Percentiles rank a stretch among this genome's conserved stretches.
Conservation (phyloP, 306 rosid species). For the Astragalus glycyphyllos region DNA sequence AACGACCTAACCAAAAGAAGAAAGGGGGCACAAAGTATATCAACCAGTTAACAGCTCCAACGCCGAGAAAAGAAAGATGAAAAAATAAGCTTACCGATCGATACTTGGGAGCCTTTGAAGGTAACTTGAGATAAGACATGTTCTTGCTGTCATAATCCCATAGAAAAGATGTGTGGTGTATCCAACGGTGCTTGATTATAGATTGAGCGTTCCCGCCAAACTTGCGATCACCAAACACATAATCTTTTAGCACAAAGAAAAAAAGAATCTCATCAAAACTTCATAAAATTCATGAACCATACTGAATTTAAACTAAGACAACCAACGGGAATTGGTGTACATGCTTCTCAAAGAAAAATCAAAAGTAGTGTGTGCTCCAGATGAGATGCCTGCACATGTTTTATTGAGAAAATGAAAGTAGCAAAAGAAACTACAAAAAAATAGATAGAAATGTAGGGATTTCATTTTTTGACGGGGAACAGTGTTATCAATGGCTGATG, state of each 20-base stretch:
- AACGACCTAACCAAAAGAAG: slow-evolving; percentile 1
- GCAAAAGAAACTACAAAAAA: slow-evolving; percentile 18
- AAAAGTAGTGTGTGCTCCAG: slow-evolving; percentile 7
- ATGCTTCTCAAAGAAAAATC: slow-evolving; percentile 11
- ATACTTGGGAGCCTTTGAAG: slow-evolving; percentile 75
- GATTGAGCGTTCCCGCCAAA: slow-evolving; percentile 99
- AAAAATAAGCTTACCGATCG: slow-evolving; percentile 62
- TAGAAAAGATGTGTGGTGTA: slow-evolving; percentile 96
- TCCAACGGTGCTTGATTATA: slow-evolving; percentile 84
- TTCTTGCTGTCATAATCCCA: slow-evolving; percentile 82
- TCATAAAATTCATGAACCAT: slow-evolving; percentile 6
- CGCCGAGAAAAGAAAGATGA: background rate
- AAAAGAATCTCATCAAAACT: slow-evolving; percentile 32
- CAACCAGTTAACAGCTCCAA: background rate
- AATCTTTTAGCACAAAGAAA: slow-evolving; percentile 59
- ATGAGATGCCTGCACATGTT: background rate
- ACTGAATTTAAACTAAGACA: slow-evolving; percentile 6
- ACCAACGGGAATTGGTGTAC: background rate
- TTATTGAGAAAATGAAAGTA: slow-evolving; percentile 2
- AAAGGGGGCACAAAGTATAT: background rate
- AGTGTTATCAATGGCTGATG: too few relatives aligned
- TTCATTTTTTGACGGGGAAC: background rate
- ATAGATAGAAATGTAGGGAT: slow-evolving; percentile 3
- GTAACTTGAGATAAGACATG: slow-evolving; percentile 88
- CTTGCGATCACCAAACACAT: slow-evolving; percentile 80